Conservation (phyloP, 495 filamentous ascomycete genomes). For the Mytilinidion resinicola region DNA sequence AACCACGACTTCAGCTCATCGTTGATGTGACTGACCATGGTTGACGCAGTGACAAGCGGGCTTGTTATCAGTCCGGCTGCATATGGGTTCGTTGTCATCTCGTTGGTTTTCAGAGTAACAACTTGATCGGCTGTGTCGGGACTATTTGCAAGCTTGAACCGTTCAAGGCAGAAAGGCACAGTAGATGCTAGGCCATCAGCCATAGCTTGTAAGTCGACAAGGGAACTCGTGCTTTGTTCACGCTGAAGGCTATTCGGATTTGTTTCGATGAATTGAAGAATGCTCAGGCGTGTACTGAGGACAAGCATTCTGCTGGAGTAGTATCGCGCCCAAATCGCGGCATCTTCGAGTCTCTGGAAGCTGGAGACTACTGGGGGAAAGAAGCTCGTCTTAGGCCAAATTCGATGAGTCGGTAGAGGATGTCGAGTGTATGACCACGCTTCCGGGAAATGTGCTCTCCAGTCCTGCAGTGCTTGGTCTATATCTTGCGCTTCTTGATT, state of each 20-base stretch:
- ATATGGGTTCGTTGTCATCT: not conserved
- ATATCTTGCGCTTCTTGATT: constrained; percentile 16
- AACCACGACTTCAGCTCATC: not conserved
- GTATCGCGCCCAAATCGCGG: constrained; percentile 22
- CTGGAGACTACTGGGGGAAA: constrained; percentile 13
- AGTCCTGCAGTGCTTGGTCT: constrained; percentile 18
- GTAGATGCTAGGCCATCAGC: constrained; percentile 1
- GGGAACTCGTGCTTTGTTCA: too few relatives aligned
- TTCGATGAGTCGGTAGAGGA: not conserved
- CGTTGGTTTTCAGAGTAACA: not conserved
- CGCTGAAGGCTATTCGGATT: too few relatives aligned
- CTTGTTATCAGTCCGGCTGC: not conserved
- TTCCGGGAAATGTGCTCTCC: constrained; percentile 14
- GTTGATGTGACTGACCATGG: not conserved
- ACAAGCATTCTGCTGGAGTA: constrained; percentile 26
- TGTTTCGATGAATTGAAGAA: not conserved
- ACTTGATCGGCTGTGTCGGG: not conserved
- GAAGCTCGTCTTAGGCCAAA: not conserved
- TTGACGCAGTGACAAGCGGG: not conserved
- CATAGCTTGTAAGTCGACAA: not conserved
- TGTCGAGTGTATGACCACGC: constrained; percentile 4
- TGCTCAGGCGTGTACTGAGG: constrained; percentile 20
- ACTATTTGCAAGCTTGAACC: not conserved
- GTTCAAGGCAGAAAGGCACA: constrained; percentile 5
- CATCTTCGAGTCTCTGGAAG: constrained; percentile 16